Percentiles rank a stretch among this genome's conserved stretches.
Conservation (phyloP, 495 filamentous ascomycete genomes). For the Trichoderma orchidacearum region DNA sequence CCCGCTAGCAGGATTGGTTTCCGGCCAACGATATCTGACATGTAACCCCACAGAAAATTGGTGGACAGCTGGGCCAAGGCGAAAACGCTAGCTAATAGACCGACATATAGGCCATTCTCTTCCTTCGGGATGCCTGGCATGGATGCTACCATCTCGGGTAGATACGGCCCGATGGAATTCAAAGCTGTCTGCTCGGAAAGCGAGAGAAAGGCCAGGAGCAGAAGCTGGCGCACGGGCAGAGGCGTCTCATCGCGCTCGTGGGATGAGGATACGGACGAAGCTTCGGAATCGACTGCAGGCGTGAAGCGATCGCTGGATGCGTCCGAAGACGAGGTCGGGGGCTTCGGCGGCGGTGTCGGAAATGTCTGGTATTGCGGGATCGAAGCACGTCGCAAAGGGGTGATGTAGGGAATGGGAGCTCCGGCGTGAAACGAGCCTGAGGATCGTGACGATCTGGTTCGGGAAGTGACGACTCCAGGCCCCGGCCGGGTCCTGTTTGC, state of each 20-base stretch:
- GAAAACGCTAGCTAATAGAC: conserved; percentile 77
- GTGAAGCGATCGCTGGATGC: conserved; percentile 2
- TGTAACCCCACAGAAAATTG: conserved; percentile 88
- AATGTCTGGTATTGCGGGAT: conserved; percentile 90
- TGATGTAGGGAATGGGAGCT: conserved; percentile 25
- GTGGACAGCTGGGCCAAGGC: conserved; percentile 84
- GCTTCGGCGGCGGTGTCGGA: conserved; percentile 74
- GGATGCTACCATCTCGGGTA: conserved; percentile 77
- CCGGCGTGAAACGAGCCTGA: conserved; percentile 36
- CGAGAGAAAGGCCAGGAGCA: conserved; percentile 74
- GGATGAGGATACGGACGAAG: conserved; percentile 1
- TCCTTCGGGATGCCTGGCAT: conserved; percentile 65
- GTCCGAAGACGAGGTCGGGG: conserved; percentile 13
- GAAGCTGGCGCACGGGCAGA: conserved; percentile 70
- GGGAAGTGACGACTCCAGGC: background rate
- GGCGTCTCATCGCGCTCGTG: conserved; percentile 40
- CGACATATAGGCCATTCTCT: conserved; percentile 78
- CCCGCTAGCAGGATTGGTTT: conserved; percentile 88
- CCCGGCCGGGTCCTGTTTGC: background rate
- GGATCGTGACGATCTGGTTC: background rate
- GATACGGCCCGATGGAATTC: conserved; percentile 92
- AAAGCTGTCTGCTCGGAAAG: conserved; percentile 90
- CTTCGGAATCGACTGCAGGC: conserved; percentile 5
- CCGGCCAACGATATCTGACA: conserved; percentile 79
- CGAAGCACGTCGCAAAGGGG: conserved; percentile 39